Conservation (phyloP, 2,329 filamentous ascomycete genomes). For the Ceratocystis lukuohia region DNA sequence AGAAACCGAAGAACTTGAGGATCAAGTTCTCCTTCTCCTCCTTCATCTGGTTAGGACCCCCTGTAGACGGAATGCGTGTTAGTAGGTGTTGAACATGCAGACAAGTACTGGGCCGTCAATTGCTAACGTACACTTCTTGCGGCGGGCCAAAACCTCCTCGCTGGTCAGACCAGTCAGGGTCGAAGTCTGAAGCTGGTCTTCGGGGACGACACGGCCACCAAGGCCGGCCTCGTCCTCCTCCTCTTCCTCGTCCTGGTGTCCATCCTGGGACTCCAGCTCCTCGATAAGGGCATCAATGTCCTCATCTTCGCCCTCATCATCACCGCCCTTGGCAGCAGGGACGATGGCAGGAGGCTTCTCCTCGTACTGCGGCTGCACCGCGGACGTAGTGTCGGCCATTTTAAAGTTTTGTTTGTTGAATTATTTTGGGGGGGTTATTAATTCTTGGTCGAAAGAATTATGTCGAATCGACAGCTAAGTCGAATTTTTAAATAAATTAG, state of each 20-base stretch:
- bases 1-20: conserved; percentile 72
- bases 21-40: conserved; percentile 78
- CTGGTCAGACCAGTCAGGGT: conserved; percentile 55
- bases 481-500: conserved; percentile 21
- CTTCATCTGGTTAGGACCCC: conserved; percentile 76
- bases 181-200: conserved; percentile 67
- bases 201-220: conserved; percentile 49
- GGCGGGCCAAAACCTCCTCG: conserved; percentile 47
- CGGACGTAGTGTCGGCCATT: conserved; percentile 44
- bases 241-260: conserved; percentile 49
- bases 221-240: conserved; percentile 38
- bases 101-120: conserved; percentile 26
- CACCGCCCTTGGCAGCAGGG: conserved; percentile 27
- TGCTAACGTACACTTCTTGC: conserved; percentile 44
- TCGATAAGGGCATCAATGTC: conserved; percentile 79
- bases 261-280: conserved; percentile 73
- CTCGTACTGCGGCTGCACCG: conserved; percentile 49
- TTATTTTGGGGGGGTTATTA: conserved; percentile 16
- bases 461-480: conserved; percentile 17
- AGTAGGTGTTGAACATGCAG: neutral
- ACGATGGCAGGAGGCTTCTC: conserved; percentile 35
- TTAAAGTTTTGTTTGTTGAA: conserved; percentile 21
- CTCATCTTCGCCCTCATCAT: conserved; percentile 59
- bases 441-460: conserved; percentile 21
- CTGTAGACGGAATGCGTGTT: conserved; percentile 29